Percentiles rank a stretch among this genome's conserved stretches.
These are phyloP conservation scores for Salix viminalis DNA, from an alignment of 345 rosid genomes.

Conservation along the genomic window DNA sequence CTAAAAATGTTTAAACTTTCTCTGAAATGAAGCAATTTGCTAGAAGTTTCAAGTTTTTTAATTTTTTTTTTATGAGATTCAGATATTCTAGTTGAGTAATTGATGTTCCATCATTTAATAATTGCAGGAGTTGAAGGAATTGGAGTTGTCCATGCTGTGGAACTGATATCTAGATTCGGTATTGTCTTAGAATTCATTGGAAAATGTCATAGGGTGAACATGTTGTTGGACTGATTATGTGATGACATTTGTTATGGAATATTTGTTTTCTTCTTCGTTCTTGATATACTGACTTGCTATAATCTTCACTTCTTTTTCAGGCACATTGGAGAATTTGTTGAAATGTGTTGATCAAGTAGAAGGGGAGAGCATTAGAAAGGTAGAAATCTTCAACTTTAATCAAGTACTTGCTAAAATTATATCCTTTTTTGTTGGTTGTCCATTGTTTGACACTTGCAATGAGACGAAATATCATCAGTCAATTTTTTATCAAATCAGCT, in stretches of 20 bases:
- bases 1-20: background rate
- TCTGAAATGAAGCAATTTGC: background rate
- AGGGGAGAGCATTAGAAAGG: slow-evolving; percentile 61
- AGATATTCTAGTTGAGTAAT: background rate
- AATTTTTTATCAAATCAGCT: too few species aligned
- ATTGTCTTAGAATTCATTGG: slow-evolving; percentile 9
- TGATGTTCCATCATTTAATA: slow-evolving; percentile 14
- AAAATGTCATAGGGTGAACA: background rate
- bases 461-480: too few species aligned
- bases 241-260: background rate
- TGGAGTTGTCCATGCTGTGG: slow-evolving; percentile 70
- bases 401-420: background rate
- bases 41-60: background rate
- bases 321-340: slow-evolving; percentile 71
- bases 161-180: slow-evolving; percentile 76
- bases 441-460: background rate
- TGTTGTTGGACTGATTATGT: background rate
- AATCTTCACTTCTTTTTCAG: slow-evolving; percentile 30
- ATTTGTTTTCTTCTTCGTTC: too few species aligned
- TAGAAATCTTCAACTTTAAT: slow-evolving; percentile 9
- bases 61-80: slow-evolving; percentile 1
- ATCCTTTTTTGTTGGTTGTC: background rate
- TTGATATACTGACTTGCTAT: slow-evolving; percentile 1
- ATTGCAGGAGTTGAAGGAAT: slow-evolving; percentile 83
- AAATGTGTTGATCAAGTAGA: slow-evolving; percentile 63